Conservation (phyloP, 2,329 filamentous ascomycete species). For the Acrodontium crateriforme region DNA sequence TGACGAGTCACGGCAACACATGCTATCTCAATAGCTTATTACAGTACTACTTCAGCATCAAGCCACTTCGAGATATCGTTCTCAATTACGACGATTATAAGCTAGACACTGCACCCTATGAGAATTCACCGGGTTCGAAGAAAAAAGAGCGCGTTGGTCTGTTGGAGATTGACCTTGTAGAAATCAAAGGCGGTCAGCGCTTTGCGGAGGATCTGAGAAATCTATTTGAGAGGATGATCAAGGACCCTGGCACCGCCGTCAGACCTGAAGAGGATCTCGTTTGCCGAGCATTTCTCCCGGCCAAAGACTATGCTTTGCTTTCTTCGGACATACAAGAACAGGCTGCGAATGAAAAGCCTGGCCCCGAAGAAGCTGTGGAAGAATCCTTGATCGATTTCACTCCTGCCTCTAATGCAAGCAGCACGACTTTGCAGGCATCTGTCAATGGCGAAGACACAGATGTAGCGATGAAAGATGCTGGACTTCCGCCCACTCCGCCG, state of each 20-base stretch:
- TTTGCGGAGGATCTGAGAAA: constrained; percentile 22
- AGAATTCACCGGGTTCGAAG: too few relatives aligned
- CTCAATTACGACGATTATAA: constrained; percentile 59
- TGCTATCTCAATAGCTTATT: constrained; percentile 95
- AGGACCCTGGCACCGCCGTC: constrained; percentile 13
- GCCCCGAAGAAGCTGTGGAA: constrained; percentile 7
- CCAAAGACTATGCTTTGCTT: constrained; percentile 15
- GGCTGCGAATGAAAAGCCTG: constrained; percentile 1
- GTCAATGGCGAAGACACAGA: constrained; percentile 9
- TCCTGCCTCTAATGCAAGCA: constrained; percentile 13
- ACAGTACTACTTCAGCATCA: constrained; percentile 87
- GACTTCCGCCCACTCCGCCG: constrained; percentile 16
- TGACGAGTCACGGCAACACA: constrained; percentile 91
- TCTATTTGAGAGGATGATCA: constrained; percentile 25
- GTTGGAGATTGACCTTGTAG: constrained; percentile 37
- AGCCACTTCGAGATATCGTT: constrained; percentile 66
- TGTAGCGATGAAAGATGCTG: constrained; percentile 11
- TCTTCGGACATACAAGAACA: constrained; percentile 7
- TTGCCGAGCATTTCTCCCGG: constrained; percentile 20
- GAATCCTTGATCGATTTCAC: constrained; percentile 4
- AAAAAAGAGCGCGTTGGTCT: constrained; percentile 62
- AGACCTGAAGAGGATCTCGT: constrained; percentile 23
- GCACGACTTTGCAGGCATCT: constrained; percentile 13
- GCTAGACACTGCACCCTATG: constrained; percentile 51
- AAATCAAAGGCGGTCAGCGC: constrained; percentile 22